Evolutionary conservation across 1,284 basidiomycete genomes (phyloP).

Genomic region (Boletus subluridellus): DNA sequence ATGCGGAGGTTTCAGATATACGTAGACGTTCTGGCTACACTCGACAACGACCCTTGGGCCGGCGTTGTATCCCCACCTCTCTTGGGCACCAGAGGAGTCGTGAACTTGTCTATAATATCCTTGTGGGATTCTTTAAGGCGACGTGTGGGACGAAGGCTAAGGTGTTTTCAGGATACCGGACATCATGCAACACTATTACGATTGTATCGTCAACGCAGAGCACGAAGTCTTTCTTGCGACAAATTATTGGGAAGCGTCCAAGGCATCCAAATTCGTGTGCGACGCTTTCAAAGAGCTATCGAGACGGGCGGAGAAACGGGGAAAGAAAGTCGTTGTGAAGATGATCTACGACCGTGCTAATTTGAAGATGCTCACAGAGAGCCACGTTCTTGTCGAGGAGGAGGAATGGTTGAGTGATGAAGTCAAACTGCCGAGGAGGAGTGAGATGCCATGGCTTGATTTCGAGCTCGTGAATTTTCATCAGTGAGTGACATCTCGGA

Average conservation of each 20-base stretch:
- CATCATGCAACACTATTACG: conserved; percentile 57
- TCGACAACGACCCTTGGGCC: conserved; percentile 49
- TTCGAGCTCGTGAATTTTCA: conserved; percentile 59
- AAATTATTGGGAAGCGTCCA: conserved; percentile 55
- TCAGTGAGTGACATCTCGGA: conserved; percentile 23
- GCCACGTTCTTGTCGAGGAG: conserved; percentile 52
- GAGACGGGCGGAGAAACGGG: conserved; percentile 43
- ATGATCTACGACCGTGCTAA: conserved; percentile 70
- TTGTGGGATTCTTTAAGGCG: conserved; percentile 28
- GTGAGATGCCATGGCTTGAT: conserved; percentile 60
- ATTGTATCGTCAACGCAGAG: conserved; percentile 55
- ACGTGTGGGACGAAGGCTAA: not conserved
- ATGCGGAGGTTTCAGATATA: conserved; percentile 45
- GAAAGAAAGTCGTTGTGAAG: conserved; percentile 53
- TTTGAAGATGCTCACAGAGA: conserved; percentile 53
- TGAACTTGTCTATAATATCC: conserved; percentile 52
- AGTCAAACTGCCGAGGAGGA: conserved; percentile 53
- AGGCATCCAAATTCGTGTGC: conserved; percentile 51
- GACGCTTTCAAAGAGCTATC: conserved; percentile 56
- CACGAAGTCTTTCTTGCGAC: conserved; percentile 61
- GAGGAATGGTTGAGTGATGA: conserved; percentile 45
- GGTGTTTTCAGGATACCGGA: conserved; percentile 49
- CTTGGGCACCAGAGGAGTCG: conserved; percentile 53
- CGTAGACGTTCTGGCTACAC: conserved; percentile 49
- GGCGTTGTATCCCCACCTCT: conserved; percentile 56